Evolutionary conservation across 129 eudicot species (phyloP).

Genomic region (Flaveria linearis): DNA sequence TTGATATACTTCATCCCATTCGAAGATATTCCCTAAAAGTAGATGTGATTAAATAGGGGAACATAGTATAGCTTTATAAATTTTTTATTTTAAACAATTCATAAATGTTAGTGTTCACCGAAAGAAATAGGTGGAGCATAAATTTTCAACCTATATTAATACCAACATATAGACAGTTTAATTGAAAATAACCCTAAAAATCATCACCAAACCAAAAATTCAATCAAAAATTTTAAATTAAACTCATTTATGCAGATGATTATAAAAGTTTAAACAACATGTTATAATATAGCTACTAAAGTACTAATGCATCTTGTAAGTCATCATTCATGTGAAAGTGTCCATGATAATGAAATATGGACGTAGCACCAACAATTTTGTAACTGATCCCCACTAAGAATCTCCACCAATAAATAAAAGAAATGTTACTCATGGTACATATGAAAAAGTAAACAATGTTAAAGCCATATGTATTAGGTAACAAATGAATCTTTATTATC

Average conservation of each 20-base stretch:
- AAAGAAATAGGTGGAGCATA: no score
- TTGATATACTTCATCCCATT: constrained; percentile 83
- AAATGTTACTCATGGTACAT: not conserved
- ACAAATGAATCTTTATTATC: constrained; percentile 18
- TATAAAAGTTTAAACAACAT: constrained; percentile 6
- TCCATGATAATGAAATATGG: constrained; percentile 10
- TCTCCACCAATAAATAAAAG: not conserved
- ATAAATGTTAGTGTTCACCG: no score
- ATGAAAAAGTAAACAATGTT: constrained; percentile 1
- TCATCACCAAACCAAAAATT: no score
- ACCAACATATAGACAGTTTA: no score
- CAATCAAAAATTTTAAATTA: no score
- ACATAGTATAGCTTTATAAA: constrained; percentile 2
- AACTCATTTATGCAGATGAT: not conserved
- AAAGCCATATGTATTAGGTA: constrained; percentile 9
- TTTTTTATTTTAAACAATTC: not conserved
- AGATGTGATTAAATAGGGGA: constrained; percentile 4
- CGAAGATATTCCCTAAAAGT: constrained; percentile 88
- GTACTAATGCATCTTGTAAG: not conserved
- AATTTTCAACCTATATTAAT: no score
- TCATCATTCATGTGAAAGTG: constrained; percentile 5
- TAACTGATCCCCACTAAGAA: constrained; percentile 2
- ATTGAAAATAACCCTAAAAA: no score
- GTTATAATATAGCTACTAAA: not conserved
- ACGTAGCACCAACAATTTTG: not conserved